A percentile compares a stretch with the other conserved stretches of the same genome.
These are phyloP conservation scores for Penicilliopsis zonata DNA, from an alignment of 495 filamentous ascomycete species.

Conservation along the genomic window DNA sequence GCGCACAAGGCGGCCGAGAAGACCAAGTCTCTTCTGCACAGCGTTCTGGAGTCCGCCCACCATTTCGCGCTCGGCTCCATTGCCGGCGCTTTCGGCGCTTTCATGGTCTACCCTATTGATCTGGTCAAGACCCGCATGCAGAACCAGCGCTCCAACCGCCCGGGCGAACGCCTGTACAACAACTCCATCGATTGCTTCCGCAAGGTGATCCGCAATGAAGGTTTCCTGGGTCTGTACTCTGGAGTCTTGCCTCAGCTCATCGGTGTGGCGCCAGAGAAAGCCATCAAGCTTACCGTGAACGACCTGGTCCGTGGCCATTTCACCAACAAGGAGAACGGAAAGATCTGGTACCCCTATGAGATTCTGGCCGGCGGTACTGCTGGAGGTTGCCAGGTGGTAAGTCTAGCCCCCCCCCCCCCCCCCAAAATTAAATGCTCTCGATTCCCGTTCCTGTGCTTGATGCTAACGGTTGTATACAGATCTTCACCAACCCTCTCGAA, in stretches of 20 bases:
- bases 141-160: constrained; percentile 73
- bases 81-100: constrained; percentile 93
- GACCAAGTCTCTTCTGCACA: constrained; percentile 44
- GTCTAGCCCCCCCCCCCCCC: too few relatives aligned
- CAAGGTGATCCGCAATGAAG: constrained; percentile 90
- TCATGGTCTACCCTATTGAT: constrained; percentile 99
- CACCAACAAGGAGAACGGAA: constrained; percentile 60
- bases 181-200: constrained; percentile 88
- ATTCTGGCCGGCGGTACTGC: constrained; percentile 81
- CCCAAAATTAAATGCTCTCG: too few relatives aligned
- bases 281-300: constrained; percentile 97
- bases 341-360: constrained; percentile 63
- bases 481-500: constrained; percentile 95
- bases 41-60: constrained; percentile 66
- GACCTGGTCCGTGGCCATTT: constrained; percentile 73
- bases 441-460: too few relatives aligned
- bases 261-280: constrained; percentile 95
- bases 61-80: constrained; percentile 81
- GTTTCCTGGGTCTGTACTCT: constrained; percentile 79
- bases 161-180: constrained; percentile 84
- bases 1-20: constrained; percentile 36
- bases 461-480: constrained; percentile 33
- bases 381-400: constrained; percentile 91
- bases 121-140: constrained; percentile 98
- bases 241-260: constrained; percentile 91